Evolutionary conservation across 2,329 filamentous ascomycete species (phyloP).

Genomic region (Penicillium crustosum): DNA sequence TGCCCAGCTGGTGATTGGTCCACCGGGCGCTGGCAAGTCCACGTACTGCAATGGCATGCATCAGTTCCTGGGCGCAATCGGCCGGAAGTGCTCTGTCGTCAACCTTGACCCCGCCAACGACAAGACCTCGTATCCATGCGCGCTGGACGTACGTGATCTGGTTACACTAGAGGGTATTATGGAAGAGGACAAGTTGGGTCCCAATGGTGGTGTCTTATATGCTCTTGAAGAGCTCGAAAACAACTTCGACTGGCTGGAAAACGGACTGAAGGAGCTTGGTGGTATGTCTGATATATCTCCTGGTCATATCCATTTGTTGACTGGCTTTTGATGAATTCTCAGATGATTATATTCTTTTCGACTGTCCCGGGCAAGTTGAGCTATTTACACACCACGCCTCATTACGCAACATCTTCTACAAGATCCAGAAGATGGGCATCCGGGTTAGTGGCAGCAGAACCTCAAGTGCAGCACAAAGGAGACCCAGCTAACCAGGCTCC

Average conservation of each 20-base stretch:
- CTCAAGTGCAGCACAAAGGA: not conserved
- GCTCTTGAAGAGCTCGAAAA: slow-evolving; percentile 93
- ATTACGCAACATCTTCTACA: slow-evolving; percentile 86
- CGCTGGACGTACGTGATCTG: slow-evolving; percentile 84
- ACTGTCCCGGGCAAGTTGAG: slow-evolving; percentile 96
- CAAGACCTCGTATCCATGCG: slow-evolving; percentile 80
- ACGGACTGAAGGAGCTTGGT: slow-evolving; percentile 72
- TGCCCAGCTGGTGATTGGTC: slow-evolving; percentile 85
- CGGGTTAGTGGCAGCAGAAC: slow-evolving; percentile 61
- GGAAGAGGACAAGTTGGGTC: slow-evolving; percentile 83
- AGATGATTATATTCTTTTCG: slow-evolving; percentile 92
- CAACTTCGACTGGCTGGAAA: slow-evolving; percentile 89
- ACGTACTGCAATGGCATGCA: slow-evolving; percentile 99
- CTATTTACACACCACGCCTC: slow-evolving; percentile 94
- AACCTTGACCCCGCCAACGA: slow-evolving; percentile 98
- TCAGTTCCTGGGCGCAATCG: slow-evolving; percentile 95
- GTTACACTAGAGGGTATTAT: slow-evolving; percentile 94
- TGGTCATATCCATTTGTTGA: no score
- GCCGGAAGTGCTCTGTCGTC: slow-evolving; percentile 88
- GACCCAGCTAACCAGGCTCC: slow-evolving; percentile 3
- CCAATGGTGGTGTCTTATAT: slow-evolving; percentile 89
- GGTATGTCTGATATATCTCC: slow-evolving; percentile 40
- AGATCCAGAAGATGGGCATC: slow-evolving; percentile 85
- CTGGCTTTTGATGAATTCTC: not conserved
- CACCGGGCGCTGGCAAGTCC: slow-evolving; percentile 91